phyloP scores from a whole-genome alignment of 1,284 basidiomycete species.

The Cryptococcus neoformans region DNA sequence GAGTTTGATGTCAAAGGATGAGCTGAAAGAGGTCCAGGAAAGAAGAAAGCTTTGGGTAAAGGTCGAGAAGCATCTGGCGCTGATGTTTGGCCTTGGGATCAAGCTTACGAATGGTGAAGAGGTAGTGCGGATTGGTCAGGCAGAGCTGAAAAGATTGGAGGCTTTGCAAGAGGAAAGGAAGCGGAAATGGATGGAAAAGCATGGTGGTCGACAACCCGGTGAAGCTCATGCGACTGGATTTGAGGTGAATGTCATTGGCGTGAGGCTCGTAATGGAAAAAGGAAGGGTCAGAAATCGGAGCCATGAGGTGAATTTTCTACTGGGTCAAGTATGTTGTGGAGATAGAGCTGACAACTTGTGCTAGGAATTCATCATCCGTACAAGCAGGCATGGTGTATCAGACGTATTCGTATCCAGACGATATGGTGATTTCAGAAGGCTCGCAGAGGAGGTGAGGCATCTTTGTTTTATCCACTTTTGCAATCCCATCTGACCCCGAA shows the following conservation, averaged over 20 bases:
- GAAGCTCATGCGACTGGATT: constrained; percentile 51
- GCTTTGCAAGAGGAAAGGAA: constrained; percentile 58
- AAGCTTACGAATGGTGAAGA: constrained; percentile 80
- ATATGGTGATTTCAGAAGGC: constrained; percentile 90
- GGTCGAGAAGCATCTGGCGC: constrained; percentile 74
- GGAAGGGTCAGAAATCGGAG: constrained; percentile 74
- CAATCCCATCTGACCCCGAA: not conserved
- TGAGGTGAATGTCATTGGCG: constrained; percentile 83
- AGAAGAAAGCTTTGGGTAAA: constrained; percentile 63
- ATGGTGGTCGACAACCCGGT: constrained; percentile 37
- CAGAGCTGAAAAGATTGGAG: constrained; percentile 73
- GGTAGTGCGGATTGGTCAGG: constrained; percentile 78
- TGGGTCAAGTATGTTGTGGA: not conserved
- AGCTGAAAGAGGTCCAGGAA: constrained; percentile 58
- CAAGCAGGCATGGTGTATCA: constrained; percentile 64
- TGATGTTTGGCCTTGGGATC: constrained; percentile 75
- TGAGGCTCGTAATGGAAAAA: constrained; percentile 74
- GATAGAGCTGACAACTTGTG: not conserved
- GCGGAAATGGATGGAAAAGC: constrained; percentile 43
- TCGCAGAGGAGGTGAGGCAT: constrained; percentile 69
- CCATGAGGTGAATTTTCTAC: constrained; percentile 64
- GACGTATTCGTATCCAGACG: constrained; percentile 88
- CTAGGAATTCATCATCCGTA: constrained; percentile 93
- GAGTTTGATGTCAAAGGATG: constrained; percentile 48
- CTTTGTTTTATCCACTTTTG: constrained; percentile 6